These are phyloP conservation scores for Penicillium parvum DNA, from an alignment of 495 filamentous ascomycete genomes.

Conservation along the genomic window DNA sequence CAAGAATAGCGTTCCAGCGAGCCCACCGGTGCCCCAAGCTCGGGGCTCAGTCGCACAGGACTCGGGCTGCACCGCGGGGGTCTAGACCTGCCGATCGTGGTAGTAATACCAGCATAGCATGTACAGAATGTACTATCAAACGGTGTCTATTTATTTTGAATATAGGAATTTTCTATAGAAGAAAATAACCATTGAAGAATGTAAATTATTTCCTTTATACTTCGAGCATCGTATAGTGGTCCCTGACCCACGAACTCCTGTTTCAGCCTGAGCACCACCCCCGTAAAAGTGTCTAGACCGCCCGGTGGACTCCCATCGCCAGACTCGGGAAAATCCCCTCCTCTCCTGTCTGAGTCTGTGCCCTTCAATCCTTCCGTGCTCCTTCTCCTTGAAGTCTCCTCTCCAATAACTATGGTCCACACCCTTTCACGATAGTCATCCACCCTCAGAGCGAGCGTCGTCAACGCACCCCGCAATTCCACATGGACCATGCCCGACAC, in stretches of 20 bases:
- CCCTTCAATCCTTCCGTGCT: conserved; percentile 1
- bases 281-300: conserved; percentile 25
- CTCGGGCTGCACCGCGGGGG: conserved; percentile 3
- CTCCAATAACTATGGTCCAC: conserved; percentile 28
- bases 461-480: conserved; percentile 5
- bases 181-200: background rate
- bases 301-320: conserved; percentile 20
- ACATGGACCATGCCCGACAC: conserved; percentile 38
- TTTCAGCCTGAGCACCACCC: conserved; percentile 13
- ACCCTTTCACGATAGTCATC: conserved; percentile 18
- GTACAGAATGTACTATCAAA: too few relatives aligned
- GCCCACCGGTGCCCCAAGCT: background rate
- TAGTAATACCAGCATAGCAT: too few relatives aligned
- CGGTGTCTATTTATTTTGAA: too few relatives aligned
- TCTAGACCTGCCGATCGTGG: conserved; percentile 33
- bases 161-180: background rate
- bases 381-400: background rate
- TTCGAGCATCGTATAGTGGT: too few relatives aligned
- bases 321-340: conserved; percentile 27
- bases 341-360: conserved; percentile 7
- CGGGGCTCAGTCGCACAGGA: background rate
- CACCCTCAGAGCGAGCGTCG: conserved; percentile 5
- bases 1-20: too few relatives aligned
- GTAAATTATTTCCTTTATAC: too few relatives aligned
- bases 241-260: conserved; percentile 21